These are phyloP conservation scores for Stephania cephalantha DNA, from an alignment of 164 flowering plant species.

Conservation along the genomic window DNA sequence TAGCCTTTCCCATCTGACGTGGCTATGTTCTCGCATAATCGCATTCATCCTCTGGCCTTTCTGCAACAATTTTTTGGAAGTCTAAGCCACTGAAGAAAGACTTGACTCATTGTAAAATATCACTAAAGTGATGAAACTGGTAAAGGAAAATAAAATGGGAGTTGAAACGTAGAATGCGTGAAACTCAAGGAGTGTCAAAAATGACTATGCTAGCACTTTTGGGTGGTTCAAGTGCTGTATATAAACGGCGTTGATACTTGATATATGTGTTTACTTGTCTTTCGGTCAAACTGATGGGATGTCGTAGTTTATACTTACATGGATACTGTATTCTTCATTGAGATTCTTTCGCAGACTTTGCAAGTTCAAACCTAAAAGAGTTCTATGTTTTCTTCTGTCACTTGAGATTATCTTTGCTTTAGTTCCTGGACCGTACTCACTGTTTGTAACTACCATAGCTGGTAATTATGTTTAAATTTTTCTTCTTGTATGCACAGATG, in stretches of 20 bases:
- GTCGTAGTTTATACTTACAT: too few species aligned
- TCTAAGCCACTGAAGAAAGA: background rate
- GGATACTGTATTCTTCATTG: background rate
- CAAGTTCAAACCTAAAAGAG: background rate
- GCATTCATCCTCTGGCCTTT: background rate
- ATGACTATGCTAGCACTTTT: background rate
- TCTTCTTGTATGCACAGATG: conserved; percentile 53
- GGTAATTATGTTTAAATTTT: background rate
- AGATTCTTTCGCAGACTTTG: background rate
- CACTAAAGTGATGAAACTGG: background rate
- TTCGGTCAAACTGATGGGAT: too few species aligned
- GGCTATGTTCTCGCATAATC: background rate
- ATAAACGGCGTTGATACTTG: too few species aligned
- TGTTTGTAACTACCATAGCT: background rate
- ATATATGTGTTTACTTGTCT: too few species aligned
- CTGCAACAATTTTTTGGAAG: background rate
- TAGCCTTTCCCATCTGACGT: background rate
- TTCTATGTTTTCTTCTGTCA: background rate
- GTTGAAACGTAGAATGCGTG: background rate
- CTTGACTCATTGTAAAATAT: background rate
- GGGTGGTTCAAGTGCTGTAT: background rate
- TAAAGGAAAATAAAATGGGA: background rate
- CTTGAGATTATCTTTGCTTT: background rate
- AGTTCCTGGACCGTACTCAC: background rate
- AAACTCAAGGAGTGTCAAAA: background rate